Evolutionary conservation across 2,329 filamentous ascomycete genomes (phyloP), one percentile per base, ranked within the genome.

Genomic region (Anthostomella pinea): DNA sequence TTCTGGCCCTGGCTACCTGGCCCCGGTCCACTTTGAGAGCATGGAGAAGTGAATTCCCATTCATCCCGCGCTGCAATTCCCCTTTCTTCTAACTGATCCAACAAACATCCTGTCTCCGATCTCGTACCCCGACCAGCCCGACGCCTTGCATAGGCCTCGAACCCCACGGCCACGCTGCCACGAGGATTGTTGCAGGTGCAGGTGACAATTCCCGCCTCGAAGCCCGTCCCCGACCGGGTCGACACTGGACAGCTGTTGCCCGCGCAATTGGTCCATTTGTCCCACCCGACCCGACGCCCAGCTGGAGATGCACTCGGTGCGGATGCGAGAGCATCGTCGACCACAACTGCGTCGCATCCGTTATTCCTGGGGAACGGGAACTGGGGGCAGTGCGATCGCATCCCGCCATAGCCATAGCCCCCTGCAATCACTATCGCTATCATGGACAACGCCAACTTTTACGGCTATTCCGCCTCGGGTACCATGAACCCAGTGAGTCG

Each of bases 391-490:
- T 14, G 35, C 35, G 21, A 35, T 15, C 24, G 37, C 30, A 33
- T 41, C 14, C 42, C 35, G 33, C 33, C 38, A 33, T 26, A 35
- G 41, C 34, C 43, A 24, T 34, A 38, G 27, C 36, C 35, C 40
- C 40, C 35, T 37, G 7, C 39, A 41, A 39, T 41, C 46, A 43
- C 45, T 26, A 46, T 34, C 42, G 32, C 41, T 32, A 45, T 35
- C 44, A 57, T 57, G 54, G 52, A 57, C 34, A 56, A 55, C 31
- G 46, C 50, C 49, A 63, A 58, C 52, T 53, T 64, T 31, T 66
- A 62, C 43, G 55, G 54, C 49, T 67, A 64, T 48, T 52, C 56
- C 47, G 42, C 43, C 41, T 48, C 56, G 41, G 45, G 44, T 30
- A 44, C 49, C 39, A 49, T 57, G 48, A 53, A 53, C 17, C 46